These are phyloP conservation scores for Rhizophora mangle DNA, from an alignment of 345 rosid species.

Conservation along the genomic window DNA sequence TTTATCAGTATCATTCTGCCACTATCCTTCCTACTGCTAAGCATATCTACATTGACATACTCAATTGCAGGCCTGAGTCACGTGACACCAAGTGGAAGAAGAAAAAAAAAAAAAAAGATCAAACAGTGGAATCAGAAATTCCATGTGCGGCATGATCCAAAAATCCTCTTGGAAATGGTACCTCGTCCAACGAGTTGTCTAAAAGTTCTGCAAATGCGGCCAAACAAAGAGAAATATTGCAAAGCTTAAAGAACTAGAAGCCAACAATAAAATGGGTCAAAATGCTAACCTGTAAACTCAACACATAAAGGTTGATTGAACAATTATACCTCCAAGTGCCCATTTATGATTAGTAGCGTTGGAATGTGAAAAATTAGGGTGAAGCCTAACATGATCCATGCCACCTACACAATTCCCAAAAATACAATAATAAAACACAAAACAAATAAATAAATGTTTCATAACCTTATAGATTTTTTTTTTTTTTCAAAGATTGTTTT, in stretches of 20 bases:
- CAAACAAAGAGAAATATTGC: constrained; percentile 1
- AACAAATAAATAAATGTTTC: too few species aligned
- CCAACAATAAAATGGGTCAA: not conserved
- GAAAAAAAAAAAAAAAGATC: not conserved
- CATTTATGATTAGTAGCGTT: constrained; percentile 98
- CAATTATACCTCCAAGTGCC: constrained; percentile 82
- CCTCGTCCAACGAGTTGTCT: constrained; percentile 89
- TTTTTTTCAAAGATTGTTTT: not conserved
- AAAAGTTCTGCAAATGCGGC: constrained; percentile 92
- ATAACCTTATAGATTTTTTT: not conserved
- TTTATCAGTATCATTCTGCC: constrained; percentile 41
- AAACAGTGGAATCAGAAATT: constrained; percentile 1
- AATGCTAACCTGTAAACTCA: not conserved
- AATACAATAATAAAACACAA: not conserved
- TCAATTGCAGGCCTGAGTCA: constrained; percentile 29
- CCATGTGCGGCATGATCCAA: not conserved
- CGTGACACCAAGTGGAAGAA: constrained; percentile 26
- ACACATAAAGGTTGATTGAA: not conserved
- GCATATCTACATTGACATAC: constrained; percentile 52
- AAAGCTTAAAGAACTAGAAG: not conserved
- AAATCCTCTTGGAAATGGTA: constrained; percentile 12
- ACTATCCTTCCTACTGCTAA: constrained; percentile 38
- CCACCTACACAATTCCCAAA: constrained; percentile 51
- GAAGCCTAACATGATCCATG: constrained; percentile 83
- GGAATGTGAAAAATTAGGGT: constrained; percentile 88